Evolutionary conservation across 2,329 filamentous ascomycete genomes (phyloP), one percentile per base, ranked within the genome.

Genomic region (Cladosporium velox): DNA sequence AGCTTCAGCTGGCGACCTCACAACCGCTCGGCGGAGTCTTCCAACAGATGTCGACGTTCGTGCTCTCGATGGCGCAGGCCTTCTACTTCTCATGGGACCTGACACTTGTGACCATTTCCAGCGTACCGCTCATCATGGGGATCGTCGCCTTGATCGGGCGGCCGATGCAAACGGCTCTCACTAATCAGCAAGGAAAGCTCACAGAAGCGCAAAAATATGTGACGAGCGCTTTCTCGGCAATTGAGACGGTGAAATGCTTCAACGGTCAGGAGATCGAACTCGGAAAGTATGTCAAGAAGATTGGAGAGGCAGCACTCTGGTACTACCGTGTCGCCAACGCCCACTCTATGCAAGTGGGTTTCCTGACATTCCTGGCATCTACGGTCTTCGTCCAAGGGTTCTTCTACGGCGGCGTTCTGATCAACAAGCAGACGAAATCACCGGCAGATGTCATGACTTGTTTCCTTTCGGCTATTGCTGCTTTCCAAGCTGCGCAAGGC

Each of bases 381-480:
- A 84, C 83, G 1, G 88, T 97, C 75, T 97, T 98, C 70, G 89
- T 96, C 0, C 86, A 93, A 66, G 93, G 93, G 0, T 97, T 98
- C 73, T 97, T 91, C 87, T 96, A 93, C 71, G 93, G 93, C 0
- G 86, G 90, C 32, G 81, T 86, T 1, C 83, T 97, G 1, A 88
- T 95, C 11, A 81, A 83, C 11, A 78, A 84, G 1, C 87, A 87
- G 1, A 76, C 83, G 0, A 79, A 87, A 14, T 83, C 81, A 12
- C 80, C 91, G 0, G 91, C 89, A 0, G 82, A 89, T 65, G 86
- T 96, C 3, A 77, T 97, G 54, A 95, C 91, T 0, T 91, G 92
- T 0, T 97, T 98, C 70, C 96, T 95, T 81, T 87, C 91, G 4
- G 90, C 90, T 2, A 80, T 97, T 41, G 87, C 88, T 60, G 90